Evolutionary conservation across 805 yeast genomes (phyloP).

Genomic region (Cyberlindnera japonica): DNA sequence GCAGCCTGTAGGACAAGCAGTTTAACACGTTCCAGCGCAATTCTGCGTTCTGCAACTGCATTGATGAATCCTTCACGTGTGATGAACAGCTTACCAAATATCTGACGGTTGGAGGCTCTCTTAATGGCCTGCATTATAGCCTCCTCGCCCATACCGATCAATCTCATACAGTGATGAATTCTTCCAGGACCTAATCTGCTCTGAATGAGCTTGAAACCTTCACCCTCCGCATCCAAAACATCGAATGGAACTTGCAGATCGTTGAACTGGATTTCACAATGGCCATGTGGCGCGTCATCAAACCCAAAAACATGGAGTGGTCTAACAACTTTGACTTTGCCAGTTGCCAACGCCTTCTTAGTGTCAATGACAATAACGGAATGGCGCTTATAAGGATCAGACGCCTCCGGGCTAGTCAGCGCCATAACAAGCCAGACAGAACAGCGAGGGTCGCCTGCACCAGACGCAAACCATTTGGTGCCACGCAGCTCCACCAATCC

Average conservation of each 20-base stretch:
- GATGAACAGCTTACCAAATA: constrained; percentile 49
- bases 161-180: constrained; percentile 66
- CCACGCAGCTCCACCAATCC: constrained; percentile 48
- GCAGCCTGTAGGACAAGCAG: constrained; percentile 57
- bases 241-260: constrained; percentile 44
- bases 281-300: constrained; percentile 74
- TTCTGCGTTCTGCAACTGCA: constrained; percentile 48
- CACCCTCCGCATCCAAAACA: constrained; percentile 45
- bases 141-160: constrained; percentile 57
- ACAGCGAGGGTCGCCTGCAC: constrained; percentile 66
- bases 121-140: constrained; percentile 44
- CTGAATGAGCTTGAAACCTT: constrained; percentile 61
- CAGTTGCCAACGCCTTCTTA: constrained; percentile 44
- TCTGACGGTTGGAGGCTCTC: constrained; percentile 49
- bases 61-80: constrained; percentile 47
- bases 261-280: constrained; percentile 52
- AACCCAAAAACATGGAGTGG: constrained; percentile 55
- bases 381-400: constrained; percentile 46
- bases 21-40: constrained; percentile 51
- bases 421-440: constrained; percentile 33
- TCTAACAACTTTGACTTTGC: constrained; percentile 44
- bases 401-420: constrained; percentile 24
- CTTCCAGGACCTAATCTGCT: constrained; percentile 68
- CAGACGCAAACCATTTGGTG: constrained; percentile 68
- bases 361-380: constrained; percentile 54